Evolutionary conservation across 768 basidiomycete species (phyloP).

Genomic region (Boletus coccyginus): DNA sequence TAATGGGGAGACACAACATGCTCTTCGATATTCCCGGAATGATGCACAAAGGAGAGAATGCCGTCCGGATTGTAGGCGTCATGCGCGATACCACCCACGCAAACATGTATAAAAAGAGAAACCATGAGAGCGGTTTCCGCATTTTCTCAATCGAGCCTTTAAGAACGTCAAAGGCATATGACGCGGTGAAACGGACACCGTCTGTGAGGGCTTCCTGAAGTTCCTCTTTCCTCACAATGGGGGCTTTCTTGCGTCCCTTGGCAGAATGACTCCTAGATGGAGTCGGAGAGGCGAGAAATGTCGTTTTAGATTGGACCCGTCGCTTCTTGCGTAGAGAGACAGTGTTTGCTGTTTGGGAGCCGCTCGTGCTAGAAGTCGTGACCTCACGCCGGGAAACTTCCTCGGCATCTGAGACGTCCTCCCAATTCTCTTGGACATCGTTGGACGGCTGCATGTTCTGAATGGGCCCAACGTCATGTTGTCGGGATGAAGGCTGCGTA

Average conservation of each 20-base stretch:
- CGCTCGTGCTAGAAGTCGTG: not conserved
- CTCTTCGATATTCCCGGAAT: constrained; percentile 56
- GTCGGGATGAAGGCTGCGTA: not conserved
- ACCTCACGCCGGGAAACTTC: constrained; percentile 8
- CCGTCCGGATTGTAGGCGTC: constrained; percentile 41
- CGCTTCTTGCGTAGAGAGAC: constrained; percentile 30
- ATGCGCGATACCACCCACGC: constrained; percentile 42
- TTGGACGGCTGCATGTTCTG: not conserved
- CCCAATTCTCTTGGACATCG: constrained; percentile 31
- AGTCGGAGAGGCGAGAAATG: constrained; percentile 18
- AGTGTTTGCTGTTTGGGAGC: constrained; percentile 11
- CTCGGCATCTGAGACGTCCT: constrained; percentile 30
- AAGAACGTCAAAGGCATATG: constrained; percentile 50
- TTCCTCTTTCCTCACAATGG: constrained; percentile 26
- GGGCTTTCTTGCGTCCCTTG: constrained; percentile 29
- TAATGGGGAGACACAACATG: constrained; percentile 37
- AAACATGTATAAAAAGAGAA: constrained; percentile 52
- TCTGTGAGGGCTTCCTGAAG: constrained; percentile 20
- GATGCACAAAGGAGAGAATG: constrained; percentile 57
- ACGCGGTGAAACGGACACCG: constrained; percentile 27
- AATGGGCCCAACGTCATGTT: not conserved
- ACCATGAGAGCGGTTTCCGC: constrained; percentile 52
- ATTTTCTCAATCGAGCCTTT: constrained; percentile 46
- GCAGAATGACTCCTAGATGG: constrained; percentile 16
- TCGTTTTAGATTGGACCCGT: constrained; percentile 20